A percentile compares a stretch with the other conserved stretches of the same genome.
phyloP scores from a whole-genome alignment of 192 early-diverging fungal genomes.

The Dimargaris xerosporica region DNA sequence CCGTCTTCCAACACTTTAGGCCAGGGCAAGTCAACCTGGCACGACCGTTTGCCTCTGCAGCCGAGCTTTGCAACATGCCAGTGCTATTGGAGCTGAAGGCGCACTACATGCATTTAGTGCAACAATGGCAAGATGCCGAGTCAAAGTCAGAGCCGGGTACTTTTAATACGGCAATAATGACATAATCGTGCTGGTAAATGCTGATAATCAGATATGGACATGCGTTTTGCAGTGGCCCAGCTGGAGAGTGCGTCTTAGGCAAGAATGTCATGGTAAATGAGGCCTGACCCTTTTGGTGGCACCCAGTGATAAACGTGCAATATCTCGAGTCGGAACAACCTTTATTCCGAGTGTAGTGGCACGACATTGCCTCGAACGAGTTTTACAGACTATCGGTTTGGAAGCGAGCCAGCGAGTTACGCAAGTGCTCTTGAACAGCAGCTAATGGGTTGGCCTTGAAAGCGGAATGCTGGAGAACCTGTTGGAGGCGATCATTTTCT shows the following conservation, averaged over 20 bases:
- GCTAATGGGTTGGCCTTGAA: neutral
- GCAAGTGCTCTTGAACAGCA: neutral
- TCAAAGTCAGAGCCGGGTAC: too few species aligned
- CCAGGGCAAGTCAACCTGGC: too few species aligned
- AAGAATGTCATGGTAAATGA: too few species aligned
- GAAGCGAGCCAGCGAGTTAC: neutral
- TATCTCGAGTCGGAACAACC: neutral
- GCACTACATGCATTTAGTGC: too few species aligned
- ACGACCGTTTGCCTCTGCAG: too few species aligned
- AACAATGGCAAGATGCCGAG: too few species aligned
- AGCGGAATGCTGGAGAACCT: neutral
- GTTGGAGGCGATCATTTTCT: slow-evolving; percentile 1
- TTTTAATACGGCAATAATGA: too few species aligned
- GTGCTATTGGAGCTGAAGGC: too few species aligned
- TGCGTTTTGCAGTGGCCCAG: neutral
- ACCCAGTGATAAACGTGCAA: neutral
- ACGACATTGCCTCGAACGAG: neutral
- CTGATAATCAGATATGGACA: neutral
- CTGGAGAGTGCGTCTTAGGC: neutral
- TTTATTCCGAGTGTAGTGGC: neutral
- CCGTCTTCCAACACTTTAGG: too few species aligned
- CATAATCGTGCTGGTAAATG: too few species aligned
- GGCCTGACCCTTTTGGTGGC: too few species aligned
- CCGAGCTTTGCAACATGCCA: too few species aligned
- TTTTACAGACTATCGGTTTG: neutral